phyloP scores from a whole-genome alignment of 352 stramenopile genomes.

The Aphanomyces stellatus region DNA sequence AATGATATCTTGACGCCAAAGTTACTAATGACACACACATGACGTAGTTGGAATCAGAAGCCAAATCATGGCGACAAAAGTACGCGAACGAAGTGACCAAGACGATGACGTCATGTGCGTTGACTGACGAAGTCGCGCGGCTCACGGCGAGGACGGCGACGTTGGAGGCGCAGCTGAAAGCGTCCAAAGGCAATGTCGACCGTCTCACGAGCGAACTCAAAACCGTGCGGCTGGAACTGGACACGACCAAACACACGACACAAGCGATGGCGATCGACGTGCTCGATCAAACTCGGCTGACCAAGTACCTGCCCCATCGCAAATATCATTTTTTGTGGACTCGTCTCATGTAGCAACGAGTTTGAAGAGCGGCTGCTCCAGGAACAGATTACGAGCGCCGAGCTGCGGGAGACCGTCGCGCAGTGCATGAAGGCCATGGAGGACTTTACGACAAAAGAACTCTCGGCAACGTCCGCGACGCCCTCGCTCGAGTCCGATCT shows the following conservation, averaged over 20 bases:
- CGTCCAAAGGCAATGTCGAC: neutral
- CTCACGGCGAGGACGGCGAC: neutral
- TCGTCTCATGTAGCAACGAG: slow-evolving; percentile 4
- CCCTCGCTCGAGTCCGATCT: neutral
- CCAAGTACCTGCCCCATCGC: slow-evolving; percentile 2
- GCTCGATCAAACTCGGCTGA: slow-evolving; percentile 9
- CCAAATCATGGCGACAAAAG: neutral
- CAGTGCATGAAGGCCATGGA: slow-evolving; percentile 12
- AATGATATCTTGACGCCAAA: neutral
- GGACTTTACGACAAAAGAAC: neutral
- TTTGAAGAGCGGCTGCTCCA: slow-evolving; percentile 14
- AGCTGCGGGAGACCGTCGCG: slow-evolving; percentile 11
- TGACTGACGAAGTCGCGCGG: neutral
- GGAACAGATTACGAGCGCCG: slow-evolving; percentile 15
- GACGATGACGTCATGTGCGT: neutral
- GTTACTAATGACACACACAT: neutral
- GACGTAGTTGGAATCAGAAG: slow-evolving; percentile 1
- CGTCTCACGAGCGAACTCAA: neutral
- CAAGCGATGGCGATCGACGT: slow-evolving; percentile 1
- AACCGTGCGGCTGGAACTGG: neutral
- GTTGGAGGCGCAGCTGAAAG: neutral
- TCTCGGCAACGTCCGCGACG: neutral
- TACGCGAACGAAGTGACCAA: slow-evolving; percentile 1
- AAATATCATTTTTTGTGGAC: neutral
- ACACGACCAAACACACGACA: neutral